phyloP scores from a whole-genome alignment of 306 rosid genomes.

The Cajanus cajan region DNA sequence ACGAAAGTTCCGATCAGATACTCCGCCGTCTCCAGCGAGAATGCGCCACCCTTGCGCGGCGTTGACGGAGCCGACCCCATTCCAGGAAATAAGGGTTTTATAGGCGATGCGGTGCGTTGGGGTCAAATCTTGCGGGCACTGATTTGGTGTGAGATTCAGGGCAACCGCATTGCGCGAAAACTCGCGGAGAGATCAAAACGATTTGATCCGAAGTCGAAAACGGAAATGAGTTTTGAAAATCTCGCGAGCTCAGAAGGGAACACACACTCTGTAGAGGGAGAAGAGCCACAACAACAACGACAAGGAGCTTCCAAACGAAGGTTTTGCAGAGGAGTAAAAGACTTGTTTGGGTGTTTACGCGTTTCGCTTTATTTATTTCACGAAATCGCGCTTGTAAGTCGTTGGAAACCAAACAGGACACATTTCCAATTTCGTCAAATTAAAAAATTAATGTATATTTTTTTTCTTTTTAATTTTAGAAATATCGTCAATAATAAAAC shows the following conservation, averaged over 20 bases:
- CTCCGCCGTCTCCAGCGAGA: conserved; percentile 80
- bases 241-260: conserved; percentile 22
- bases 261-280: conserved; percentile 16
- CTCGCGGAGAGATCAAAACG: conserved; percentile 23
- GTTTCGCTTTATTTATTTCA: background rate
- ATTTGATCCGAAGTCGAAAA: conserved; percentile 38
- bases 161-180: conserved; percentile 47
- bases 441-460: background rate
- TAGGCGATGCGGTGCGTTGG: background rate
- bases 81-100: background rate
- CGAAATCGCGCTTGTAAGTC: background rate
- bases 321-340: conserved; percentile 37
- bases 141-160: conserved; percentile 37
- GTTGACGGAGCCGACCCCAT: conserved; percentile 96
- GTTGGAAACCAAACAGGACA: conserved; percentile 11
- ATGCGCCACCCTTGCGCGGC: conserved; percentile 61
- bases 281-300: background rate
- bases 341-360: conserved; percentile 21
- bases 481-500: background rate
- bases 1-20: conserved; percentile 86
- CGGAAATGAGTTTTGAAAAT: conserved; percentile 35
- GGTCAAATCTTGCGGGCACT: conserved; percentile 33
- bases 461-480: background rate
- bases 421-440: background rate
- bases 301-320: conserved; percentile 53